phyloP scores from a whole-genome alignment of 352 stramenopile genomes.

The Phytopythium oedochilum region DNA sequence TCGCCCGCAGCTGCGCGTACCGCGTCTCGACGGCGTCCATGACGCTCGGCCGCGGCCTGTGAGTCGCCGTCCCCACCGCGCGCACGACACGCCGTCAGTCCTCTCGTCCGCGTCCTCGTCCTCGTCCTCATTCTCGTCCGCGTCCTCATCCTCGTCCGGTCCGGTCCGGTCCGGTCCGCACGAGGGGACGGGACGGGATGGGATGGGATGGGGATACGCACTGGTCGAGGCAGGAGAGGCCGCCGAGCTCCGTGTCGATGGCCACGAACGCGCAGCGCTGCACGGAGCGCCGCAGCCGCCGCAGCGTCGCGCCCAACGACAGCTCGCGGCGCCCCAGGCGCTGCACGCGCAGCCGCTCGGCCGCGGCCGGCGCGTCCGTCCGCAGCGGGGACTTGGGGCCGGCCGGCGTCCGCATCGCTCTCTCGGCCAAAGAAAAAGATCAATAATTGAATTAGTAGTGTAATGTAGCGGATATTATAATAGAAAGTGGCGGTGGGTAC shows the following conservation, averaged over 20 bases:
- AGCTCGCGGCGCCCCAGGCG: constrained; percentile 25
- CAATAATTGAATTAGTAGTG: too few species aligned
- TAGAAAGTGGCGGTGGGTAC: too few species aligned
- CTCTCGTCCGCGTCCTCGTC: too few species aligned
- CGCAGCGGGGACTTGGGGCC: not conserved
- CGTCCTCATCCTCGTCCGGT: too few species aligned
- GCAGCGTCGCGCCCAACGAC: constrained; percentile 18
- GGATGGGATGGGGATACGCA: constrained; percentile 1
- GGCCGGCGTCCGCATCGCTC: not conserved
- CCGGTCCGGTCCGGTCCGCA: too few species aligned
- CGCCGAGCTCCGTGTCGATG: constrained; percentile 76
- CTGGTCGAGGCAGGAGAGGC: constrained; percentile 48
- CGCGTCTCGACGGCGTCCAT: constrained; percentile 72
- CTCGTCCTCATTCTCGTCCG: too few species aligned
- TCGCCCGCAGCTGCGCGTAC: constrained; percentile 53
- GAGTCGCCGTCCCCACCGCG: too few species aligned
- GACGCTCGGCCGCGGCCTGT: constrained; percentile 44
- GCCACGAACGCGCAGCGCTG: constrained; percentile 53
- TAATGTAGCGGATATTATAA: too few species aligned
- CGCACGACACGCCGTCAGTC: too few species aligned
- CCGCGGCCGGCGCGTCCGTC: not conserved
- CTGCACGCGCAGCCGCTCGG: constrained; percentile 15
- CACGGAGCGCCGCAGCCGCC: constrained; percentile 25
- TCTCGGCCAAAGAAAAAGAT: too few species aligned
- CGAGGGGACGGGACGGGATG: too few species aligned